Evolutionary conservation across 805 yeast genomes (phyloP).

Genomic region (Zygotorulaspora sp.): DNA sequence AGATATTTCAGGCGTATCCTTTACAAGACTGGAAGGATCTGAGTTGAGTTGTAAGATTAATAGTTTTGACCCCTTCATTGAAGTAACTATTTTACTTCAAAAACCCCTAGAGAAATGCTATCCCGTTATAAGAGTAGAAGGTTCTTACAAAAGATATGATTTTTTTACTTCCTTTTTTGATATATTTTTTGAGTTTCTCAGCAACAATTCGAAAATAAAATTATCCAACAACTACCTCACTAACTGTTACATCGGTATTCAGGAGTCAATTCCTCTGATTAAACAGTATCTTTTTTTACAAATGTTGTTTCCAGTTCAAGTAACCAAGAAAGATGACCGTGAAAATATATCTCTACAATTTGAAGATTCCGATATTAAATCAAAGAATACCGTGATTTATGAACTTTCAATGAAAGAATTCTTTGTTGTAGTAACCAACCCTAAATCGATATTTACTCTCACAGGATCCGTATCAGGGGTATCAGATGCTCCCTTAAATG

Average conservation of each 20-base stretch:
- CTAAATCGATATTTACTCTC: conserved; percentile 3
- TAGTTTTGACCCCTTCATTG: background rate
- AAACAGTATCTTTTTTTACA: conserved; percentile 15
- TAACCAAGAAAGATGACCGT: conserved; percentile 2
- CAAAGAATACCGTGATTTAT: conserved; percentile 13
- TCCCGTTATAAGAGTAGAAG: background rate
- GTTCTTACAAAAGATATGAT: conserved; percentile 1
- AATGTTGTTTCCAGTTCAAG: conserved; percentile 16
- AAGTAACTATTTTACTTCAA: conserved; percentile 5
- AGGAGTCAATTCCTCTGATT: conserved; percentile 10
- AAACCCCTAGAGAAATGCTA: background rate
- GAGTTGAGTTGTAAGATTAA: conserved; percentile 8
- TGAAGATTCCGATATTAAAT: conserved; percentile 15
- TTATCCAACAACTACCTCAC: too few species aligned
- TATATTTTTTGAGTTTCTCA: too few species aligned
- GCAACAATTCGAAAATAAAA: too few species aligned
- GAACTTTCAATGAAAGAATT: conserved; percentile 17
- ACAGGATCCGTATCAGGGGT: conserved; percentile 12
- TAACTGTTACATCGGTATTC: too few species aligned
- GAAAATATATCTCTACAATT: conserved; percentile 9
- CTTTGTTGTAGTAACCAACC: conserved; percentile 6
- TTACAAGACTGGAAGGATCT: conserved; percentile 12
- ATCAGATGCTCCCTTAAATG: conserved; percentile 5
- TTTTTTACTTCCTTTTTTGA: conserved; percentile 3
- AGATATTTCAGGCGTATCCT: conserved; percentile 16